Percentiles rank a stretch among this genome's conserved stretches.
Conservation (phyloP, 1,284 basidiomycete genomes). For the Melampsora medusae region DNA sequence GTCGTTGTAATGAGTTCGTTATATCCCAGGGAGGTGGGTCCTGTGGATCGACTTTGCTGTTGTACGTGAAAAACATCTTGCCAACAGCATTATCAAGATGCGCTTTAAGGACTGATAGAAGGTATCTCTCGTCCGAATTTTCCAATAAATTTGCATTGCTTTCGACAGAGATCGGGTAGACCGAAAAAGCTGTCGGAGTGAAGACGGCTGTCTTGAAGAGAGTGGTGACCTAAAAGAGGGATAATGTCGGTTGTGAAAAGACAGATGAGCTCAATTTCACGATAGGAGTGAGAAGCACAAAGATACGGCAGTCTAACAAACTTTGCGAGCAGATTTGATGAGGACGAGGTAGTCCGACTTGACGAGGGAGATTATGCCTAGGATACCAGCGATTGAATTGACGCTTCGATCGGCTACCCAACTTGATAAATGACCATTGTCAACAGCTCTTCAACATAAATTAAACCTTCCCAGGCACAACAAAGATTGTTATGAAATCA, state of each 20-base stretch:
- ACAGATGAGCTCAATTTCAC: background rate
- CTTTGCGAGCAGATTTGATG: constrained; percentile 36
- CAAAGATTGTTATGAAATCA: too few relatives aligned
- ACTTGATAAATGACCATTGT: too few relatives aligned
- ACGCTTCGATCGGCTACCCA: constrained; percentile 13
- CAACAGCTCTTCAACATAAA: too few relatives aligned
- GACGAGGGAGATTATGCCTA: constrained; percentile 29
- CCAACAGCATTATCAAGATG: constrained; percentile 36
- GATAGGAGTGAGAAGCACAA: background rate
- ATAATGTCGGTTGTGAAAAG: background rate
- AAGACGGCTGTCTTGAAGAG: constrained; percentile 33
- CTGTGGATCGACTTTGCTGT: constrained; percentile 1
- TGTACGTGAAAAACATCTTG: constrained; percentile 40
- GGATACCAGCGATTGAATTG: constrained; percentile 20
- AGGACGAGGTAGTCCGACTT: constrained; percentile 42
- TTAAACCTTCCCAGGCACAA: too few relatives aligned
- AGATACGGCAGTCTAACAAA: background rate
- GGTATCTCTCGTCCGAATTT: constrained; percentile 27
- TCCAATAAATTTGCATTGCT: constrained; percentile 18
- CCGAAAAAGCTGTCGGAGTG: constrained; percentile 25
- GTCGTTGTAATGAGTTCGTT: constrained; percentile 23
- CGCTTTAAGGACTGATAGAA: constrained; percentile 24
- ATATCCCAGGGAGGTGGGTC: constrained; percentile 35
- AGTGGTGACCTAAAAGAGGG: constrained; percentile 22
- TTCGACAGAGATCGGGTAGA: constrained; percentile 29